Evolutionary conservation across 768 basidiomycete genomes (phyloP).

Genomic region (Psilocybe sp.): DNA sequence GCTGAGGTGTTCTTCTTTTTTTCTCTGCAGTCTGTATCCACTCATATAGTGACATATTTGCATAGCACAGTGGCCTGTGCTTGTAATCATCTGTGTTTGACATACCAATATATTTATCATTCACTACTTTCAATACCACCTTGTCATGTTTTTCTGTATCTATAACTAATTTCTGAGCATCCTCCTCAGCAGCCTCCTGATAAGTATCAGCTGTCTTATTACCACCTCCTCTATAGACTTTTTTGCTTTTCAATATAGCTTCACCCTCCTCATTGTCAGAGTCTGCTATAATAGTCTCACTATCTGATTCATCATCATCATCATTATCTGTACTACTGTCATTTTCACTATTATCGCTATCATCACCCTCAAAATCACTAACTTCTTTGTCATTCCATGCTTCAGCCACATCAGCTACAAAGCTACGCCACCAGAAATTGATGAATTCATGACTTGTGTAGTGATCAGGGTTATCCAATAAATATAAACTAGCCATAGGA

Average conservation of each 20-base stretch:
- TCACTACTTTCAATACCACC: conserved; percentile 5
- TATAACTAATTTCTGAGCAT: too few species aligned
- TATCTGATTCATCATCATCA: background rate
- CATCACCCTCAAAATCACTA: background rate
- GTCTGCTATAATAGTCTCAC: too few species aligned
- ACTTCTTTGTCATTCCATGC: conserved; percentile 3
- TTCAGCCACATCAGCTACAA: conserved; percentile 15
- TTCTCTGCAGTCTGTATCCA: conserved; percentile 17
- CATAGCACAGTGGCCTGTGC: conserved; percentile 14
- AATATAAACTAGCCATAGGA: conserved; percentile 33
- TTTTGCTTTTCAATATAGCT: too few species aligned
- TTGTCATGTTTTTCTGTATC: too few species aligned
- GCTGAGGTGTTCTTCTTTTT: conserved; percentile 4
- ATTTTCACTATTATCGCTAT: background rate
- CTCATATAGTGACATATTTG: too few species aligned
- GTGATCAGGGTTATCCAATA: conserved; percentile 34
- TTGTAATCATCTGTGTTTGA: conserved; percentile 25
- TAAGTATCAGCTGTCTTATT: conserved; percentile 1
- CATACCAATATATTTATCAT: conserved; percentile 13
- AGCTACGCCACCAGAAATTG: conserved; percentile 25
- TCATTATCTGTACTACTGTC: background rate
- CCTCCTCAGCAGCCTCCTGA: too few species aligned
- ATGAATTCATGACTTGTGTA: conserved; percentile 31
- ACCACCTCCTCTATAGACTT: background rate
- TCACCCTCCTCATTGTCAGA: too few species aligned